Base-by-base conservation (phyloP, 176 grass and related monocot genomes). In the Carex parvula region DNA sequence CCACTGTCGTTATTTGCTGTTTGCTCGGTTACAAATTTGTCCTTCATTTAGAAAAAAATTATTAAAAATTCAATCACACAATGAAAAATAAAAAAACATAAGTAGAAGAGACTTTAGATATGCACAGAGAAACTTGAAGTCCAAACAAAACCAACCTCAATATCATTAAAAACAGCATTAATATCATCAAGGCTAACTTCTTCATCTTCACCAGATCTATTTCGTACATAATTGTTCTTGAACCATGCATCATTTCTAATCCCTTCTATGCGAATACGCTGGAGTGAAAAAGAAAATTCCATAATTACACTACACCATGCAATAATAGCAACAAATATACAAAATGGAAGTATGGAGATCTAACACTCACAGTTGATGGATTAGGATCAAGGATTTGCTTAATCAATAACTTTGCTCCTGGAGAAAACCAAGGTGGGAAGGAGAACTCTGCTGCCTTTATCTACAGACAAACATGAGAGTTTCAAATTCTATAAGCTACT, bases 131-230 rank as follows among this genome's bases (percentile, higher is more conserved):
- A 12, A 63, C 46, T 52, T 17, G 17, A 10, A 52, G 37, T 62
- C 10, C 35, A 20, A 69, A 53, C 20, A 74, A 79, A 55, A 83
- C 54, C 12, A 55, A 99, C 96, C 96, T 93, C 88, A 84, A 99
- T 95, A 85, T 99, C 90, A 82, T 95, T 91, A 85, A 95, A 99
- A 90, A 88, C 91, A 83, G 93, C 91, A 39, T 93, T 73, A 68
- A 99, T 86, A 92, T 99, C 96, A 83, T 99, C 96, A 52, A 99
- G 90, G 82, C 87, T 86, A 80, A 93, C 88, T 52, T 83, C 90
- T 85, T 90, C 89, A 79, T 93, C 93, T 76, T 90, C 85, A 68
- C 81, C 88, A 21, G 11, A 58, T 78, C 86, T 89, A 77, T 93
- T 39, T 63, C 77, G 76, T 87, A 92, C 85, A 85, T 95, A 95